Evolutionary conservation across 352 stramenopile genomes (phyloP).

Genomic region (Aphanomyces euteiches): DNA sequence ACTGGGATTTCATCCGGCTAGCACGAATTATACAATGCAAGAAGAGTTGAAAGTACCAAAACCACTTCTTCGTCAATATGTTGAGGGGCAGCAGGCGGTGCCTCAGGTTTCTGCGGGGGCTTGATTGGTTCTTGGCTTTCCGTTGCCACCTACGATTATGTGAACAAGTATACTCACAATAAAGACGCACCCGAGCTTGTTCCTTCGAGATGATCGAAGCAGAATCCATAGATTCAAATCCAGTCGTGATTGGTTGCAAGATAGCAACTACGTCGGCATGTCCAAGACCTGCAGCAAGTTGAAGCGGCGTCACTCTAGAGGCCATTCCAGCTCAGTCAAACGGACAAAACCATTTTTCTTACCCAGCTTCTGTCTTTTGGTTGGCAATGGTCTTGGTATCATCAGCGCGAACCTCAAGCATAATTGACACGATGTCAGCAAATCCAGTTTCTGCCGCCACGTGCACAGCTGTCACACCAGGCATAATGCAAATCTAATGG

Average conservation of each 20-base stretch:
- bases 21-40: constrained; percentile 31
- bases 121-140: not conserved
- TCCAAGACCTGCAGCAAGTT: constrained; percentile 69
- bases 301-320: constrained; percentile 47
- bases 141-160: not conserved
- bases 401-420: constrained; percentile 47
- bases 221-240: constrained; percentile 53
- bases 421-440: constrained; percentile 52
- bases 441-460: constrained; percentile 74
- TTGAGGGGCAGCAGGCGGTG: not conserved
- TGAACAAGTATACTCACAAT: not conserved
- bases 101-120: not conserved
- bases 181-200: constrained; percentile 36
- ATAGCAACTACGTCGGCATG: constrained; percentile 61
- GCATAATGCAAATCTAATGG: constrained; percentile 44
- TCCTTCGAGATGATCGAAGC: constrained; percentile 58
- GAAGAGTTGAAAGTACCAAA: not conserved
- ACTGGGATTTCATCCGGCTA: constrained; percentile 43
- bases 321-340: no score
- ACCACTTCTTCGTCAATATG: constrained; percentile 9
- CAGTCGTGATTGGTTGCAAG: constrained; percentile 56
- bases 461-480: constrained; percentile 65
- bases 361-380: constrained; percentile 50
- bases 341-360: not conserved
- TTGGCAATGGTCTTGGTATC: constrained; percentile 55